These are phyloP conservation scores for Gossypium rotundifolium DNA, from an alignment of 345 rosid species.

Conservation along the genomic window DNA sequence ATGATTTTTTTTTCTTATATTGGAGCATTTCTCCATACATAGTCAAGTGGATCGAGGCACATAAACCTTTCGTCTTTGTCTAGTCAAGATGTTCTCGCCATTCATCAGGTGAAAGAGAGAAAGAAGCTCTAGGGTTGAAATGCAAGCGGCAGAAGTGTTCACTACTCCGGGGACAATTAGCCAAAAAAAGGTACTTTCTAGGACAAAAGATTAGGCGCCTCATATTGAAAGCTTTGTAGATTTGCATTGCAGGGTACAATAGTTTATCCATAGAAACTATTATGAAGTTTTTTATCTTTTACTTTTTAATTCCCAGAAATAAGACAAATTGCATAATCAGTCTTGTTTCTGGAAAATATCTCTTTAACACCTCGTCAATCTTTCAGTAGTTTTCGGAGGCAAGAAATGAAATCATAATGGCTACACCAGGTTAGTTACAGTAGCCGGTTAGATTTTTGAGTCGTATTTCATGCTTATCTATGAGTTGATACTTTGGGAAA, in stretches of 20 bases:
- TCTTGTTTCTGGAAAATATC: not conserved
- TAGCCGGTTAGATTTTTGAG: not conserved
- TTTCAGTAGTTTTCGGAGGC: not conserved
- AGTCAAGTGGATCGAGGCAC: conserved; percentile 19
- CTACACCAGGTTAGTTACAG: not conserved
- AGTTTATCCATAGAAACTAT: not conserved
- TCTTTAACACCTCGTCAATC: not conserved
- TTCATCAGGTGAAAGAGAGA: not conserved
- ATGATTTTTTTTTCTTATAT: conserved; percentile 10
- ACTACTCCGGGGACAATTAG: no score
- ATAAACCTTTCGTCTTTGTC: conserved; percentile 1
- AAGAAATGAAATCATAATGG: not conserved
- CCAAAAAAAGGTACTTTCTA: no score
- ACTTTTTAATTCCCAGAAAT: conserved; percentile 5
- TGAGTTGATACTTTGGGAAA: no score
- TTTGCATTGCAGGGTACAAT: conserved; percentile 21
- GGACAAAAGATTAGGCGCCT: conserved; percentile 12
- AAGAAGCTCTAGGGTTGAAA: no score
- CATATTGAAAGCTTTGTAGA: conserved; percentile 37
- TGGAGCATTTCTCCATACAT: conserved; percentile 14
- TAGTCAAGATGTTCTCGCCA: conserved; percentile 17
- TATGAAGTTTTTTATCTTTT: not conserved
- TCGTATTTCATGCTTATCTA: not conserved
- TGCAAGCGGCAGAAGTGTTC: no score
- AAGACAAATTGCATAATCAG: conserved; percentile 13